Base-by-base conservation (phyloP, 179 eudicot genomes). In the Camellia oleifera region DNA sequence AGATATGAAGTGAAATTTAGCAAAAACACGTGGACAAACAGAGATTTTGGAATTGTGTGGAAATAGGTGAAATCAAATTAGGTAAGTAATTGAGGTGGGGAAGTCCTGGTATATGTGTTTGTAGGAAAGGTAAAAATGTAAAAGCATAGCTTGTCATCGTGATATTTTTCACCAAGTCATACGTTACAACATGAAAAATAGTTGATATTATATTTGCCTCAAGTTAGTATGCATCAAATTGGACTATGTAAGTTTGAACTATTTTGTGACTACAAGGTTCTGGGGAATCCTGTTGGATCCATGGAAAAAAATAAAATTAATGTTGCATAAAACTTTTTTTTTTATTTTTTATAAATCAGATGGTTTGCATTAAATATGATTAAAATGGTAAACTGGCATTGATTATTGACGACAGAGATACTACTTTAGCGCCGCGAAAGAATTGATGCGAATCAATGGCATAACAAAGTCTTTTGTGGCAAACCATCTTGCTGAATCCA, bases 391-490 rank as follows among this genome's bases (percentile, higher is more conserved):
- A 62, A 44, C 17, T 75, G 80, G 61, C 70, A 58, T 70, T 50
- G 32, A 26, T 26, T 63, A 48, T 42, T 60, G 15, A 79, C 14
- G 13, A 76, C 85, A 92, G 94, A 85, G 84, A 62, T 89, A 92
- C 85, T 92, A 91, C 81, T 88, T 82, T 56, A 71, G 89, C 7
- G 83, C 94, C 67, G 97, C 97, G 15, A 92, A 88, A 81, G 93
- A 87, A 82, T 54, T 92, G 84, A 91, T 92, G 94, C 84, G 94
- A 82, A 84, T 92, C 66, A 91, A 91, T 76, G 97, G 97, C 40
- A 92, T 92, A 65, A 92, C 93, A 32, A 91, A 92, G 79, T 91
- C 97, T 10, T 77, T 85, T 50, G 89, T 92, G 0, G 94, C 94
- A 14, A 91, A 87, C 89, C 93, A 92, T 84, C 81, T 91, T 48